Percentiles rank a stretch among this genome's conserved stretches.
Conservation (phyloP, 2,329 filamentous ascomycete genomes). For the Fusarium dimerum region DNA sequence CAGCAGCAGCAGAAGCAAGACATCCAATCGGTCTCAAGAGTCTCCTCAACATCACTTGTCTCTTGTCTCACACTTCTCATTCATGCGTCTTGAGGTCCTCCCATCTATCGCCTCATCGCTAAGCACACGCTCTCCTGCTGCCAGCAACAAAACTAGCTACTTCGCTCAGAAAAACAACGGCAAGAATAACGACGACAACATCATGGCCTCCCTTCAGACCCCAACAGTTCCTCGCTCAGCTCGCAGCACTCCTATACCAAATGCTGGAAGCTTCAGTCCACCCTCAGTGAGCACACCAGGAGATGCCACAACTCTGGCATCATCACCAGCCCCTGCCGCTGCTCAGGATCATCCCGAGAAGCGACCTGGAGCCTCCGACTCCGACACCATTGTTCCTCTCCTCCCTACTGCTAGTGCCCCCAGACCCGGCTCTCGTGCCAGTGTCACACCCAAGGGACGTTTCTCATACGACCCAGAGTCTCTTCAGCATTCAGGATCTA, state of each 20-base stretch:
- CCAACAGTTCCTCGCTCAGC: constrained; percentile 21
- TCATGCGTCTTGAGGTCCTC: constrained; percentile 16
- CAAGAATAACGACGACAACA: not conserved
- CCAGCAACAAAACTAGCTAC: not conserved
- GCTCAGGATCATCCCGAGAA: constrained; percentile 7
- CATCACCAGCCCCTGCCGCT: constrained; percentile 14
- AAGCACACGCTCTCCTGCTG: constrained; percentile 9
- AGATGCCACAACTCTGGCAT: constrained; percentile 14
- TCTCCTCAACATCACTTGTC: constrained; percentile 1
- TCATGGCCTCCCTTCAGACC: constrained; percentile 23
- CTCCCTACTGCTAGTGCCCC: constrained; percentile 19
- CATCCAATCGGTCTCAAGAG: not conserved
- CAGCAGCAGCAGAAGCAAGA: not conserved
- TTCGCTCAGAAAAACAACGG: not conserved
- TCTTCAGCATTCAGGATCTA: constrained; percentile 21
- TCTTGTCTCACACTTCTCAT: not conserved
- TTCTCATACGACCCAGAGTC: constrained; percentile 25
- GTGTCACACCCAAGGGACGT: constrained; percentile 14
- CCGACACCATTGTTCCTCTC: constrained; percentile 22
- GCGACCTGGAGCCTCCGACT: constrained; percentile 15
- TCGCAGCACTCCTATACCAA: constrained; percentile 26
- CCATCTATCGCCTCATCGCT: constrained; percentile 19
- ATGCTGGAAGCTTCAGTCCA: constrained; percentile 17
- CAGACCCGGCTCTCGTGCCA: constrained; percentile 19
- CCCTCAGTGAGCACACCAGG: constrained; percentile 10